phyloP scores from a whole-genome alignment of 148 eudicot genomes.

The Silene conica region DNA sequence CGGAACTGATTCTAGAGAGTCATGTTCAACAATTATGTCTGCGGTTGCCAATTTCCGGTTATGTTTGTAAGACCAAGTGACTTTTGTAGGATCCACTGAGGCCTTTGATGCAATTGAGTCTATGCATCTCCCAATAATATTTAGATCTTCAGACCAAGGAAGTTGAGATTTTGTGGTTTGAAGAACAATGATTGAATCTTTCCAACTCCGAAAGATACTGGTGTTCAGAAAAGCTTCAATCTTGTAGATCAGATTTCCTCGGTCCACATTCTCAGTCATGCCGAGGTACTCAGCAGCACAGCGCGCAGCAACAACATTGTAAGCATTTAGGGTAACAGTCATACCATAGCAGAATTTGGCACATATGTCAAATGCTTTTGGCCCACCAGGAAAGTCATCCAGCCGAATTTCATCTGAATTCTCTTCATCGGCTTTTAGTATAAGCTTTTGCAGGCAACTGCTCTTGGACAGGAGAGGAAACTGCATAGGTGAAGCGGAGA shows the following conservation, averaged over 20 bases:
- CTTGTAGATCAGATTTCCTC: constrained; percentile 69
- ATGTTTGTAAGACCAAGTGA: constrained; percentile 80
- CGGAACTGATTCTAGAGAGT: constrained; percentile 48
- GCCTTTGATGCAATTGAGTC: constrained; percentile 81
- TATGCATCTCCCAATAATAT: constrained; percentile 59
- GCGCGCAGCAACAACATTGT: constrained; percentile 81
- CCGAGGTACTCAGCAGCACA: constrained; percentile 89
- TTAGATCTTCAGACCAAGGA: constrained; percentile 74
- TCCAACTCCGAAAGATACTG: constrained; percentile 72
- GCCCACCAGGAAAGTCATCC: constrained; percentile 67
- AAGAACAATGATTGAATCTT: constrained; percentile 79
- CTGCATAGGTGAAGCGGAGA: constrained; percentile 33
- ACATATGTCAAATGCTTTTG: constrained; percentile 71
- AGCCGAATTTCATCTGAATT: constrained; percentile 48
- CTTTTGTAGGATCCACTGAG: constrained; percentile 51
- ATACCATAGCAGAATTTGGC: constrained; percentile 33
- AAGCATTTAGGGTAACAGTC: constrained; percentile 68
- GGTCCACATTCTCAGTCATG: constrained; percentile 74
- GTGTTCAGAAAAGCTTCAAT: constrained; percentile 82
- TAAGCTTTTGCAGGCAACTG: constrained; percentile 56
- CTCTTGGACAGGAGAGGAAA: constrained; percentile 89
- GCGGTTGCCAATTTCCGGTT: constrained; percentile 51
- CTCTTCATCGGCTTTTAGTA: constrained; percentile 51
- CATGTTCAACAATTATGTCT: constrained; percentile 42
- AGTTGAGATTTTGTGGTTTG: constrained; percentile 58